These are phyloP conservation scores for Cymbopogon citratus DNA, from an alignment of 176 grass and related monocot species.

Conservation along the genomic window DNA sequence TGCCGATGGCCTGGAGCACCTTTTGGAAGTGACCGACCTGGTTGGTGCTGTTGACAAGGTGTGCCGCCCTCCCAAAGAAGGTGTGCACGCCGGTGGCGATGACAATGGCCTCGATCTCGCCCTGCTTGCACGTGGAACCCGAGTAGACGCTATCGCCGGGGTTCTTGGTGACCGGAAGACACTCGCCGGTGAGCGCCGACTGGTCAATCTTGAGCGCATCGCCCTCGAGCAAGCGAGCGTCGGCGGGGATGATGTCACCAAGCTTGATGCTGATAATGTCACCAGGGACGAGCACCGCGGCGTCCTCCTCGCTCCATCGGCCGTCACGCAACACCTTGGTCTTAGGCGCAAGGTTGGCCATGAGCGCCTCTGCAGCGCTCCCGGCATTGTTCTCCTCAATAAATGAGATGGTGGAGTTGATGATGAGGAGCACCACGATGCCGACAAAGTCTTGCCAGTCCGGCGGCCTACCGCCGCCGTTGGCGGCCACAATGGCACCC, in stretches of 20 bases:
- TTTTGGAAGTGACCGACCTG: slow-evolving; percentile 96
- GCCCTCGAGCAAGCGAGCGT: slow-evolving; percentile 70
- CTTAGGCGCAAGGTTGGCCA: too few species aligned
- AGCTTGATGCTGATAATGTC: slow-evolving; percentile 86
- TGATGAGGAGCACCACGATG: too few species aligned
- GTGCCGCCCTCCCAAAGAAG: slow-evolving; percentile 88
- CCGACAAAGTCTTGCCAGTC: too few species aligned
- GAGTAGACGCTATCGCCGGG: slow-evolving; percentile 72
- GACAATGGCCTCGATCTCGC: slow-evolving; percentile 83
- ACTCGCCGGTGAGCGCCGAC: slow-evolving; percentile 81
- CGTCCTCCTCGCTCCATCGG: slow-evolving; percentile 64
- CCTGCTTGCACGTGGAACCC: slow-evolving; percentile 93
- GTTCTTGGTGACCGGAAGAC: slow-evolving; percentile 62
- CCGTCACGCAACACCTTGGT: slow-evolving; percentile 70
- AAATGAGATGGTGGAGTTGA: too few species aligned
- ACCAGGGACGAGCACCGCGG: slow-evolving; percentile 69
- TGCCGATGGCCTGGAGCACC: slow-evolving; percentile 77
- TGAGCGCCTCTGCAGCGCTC: too few species aligned
- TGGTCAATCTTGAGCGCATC: slow-evolving; percentile 92
- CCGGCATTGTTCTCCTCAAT: too few species aligned
- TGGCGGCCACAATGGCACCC: too few species aligned
- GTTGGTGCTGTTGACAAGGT: slow-evolving; percentile 88
- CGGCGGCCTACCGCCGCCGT: too few species aligned
- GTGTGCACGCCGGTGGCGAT: slow-evolving; percentile 87
- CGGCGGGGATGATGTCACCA: slow-evolving; percentile 83